Percentiles rank a stretch among this genome's conserved stretches.
Conservation (phyloP, 129 eudicot genomes). For the Artemisia annua region DNA sequence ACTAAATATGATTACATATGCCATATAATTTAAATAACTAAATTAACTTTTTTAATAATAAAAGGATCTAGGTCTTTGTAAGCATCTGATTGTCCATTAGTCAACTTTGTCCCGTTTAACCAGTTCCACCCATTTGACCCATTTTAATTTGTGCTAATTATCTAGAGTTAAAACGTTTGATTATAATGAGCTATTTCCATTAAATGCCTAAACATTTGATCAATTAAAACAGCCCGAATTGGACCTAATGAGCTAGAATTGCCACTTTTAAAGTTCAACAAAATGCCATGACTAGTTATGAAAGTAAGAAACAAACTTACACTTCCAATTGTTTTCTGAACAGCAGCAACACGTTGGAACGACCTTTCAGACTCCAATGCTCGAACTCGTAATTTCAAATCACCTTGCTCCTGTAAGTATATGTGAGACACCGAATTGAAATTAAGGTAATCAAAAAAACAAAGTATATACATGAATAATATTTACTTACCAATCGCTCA, state of each 20-base stretch:
- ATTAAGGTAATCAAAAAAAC: neutral
- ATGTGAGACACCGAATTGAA: neutral
- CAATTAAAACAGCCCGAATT: no score
- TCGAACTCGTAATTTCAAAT: slow-evolving; percentile 92
- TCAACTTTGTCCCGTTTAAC: neutral
- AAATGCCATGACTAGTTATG: neutral
- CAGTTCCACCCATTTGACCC: neutral
- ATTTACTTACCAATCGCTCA: slow-evolving; percentile 72
- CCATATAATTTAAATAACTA: neutral
- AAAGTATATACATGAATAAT: slow-evolving; percentile 24
- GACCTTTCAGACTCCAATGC: slow-evolving; percentile 96
- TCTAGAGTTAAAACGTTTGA: neutral
- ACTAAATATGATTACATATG: no score
- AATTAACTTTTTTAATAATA: neutral
- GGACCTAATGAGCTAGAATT: no score
- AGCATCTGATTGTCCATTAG: neutral
- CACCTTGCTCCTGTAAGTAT: slow-evolving; percentile 85
- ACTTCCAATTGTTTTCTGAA: slow-evolving; percentile 84
- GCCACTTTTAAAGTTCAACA: slow-evolving; percentile 7
- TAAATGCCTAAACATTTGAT: no score
- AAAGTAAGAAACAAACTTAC: slow-evolving; percentile 47
- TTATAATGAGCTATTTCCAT: no score
- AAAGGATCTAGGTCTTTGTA: neutral
- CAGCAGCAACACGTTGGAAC: slow-evolving; percentile 96
- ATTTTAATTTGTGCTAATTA: neutral